Evolutionary conservation across 345 rosid species (phyloP).

Genomic region (Aquilaria yunnanensis): DNA sequence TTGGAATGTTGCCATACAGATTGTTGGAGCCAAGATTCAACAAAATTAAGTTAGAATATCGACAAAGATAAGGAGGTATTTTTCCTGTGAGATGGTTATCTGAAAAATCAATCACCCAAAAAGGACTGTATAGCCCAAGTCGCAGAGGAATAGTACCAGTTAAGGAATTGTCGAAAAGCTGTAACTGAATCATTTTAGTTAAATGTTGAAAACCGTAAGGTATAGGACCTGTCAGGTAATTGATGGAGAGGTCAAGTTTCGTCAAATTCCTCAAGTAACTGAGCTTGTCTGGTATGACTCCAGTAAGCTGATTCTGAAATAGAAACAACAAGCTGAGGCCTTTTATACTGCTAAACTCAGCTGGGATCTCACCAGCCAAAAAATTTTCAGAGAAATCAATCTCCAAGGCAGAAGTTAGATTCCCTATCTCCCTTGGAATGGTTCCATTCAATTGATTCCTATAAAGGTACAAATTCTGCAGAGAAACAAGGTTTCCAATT

Average conservation of each 20-base stretch:
- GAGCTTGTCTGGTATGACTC: conserved; percentile 62
- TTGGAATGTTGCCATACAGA: conserved; percentile 66
- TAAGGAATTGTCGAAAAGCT: conserved; percentile 68
- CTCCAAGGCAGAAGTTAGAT: conserved; percentile 44
- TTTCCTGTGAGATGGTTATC: conserved; percentile 51
- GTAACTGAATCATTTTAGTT: conserved; percentile 46
- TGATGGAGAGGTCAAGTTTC: conserved; percentile 75
- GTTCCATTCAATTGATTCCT: conserved; percentile 64
- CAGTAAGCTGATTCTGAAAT: conserved; percentile 59
- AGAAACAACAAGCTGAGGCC: conserved; percentile 57
- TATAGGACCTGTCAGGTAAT: conserved; percentile 52
- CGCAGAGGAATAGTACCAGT: conserved; percentile 61
- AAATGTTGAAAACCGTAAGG: conserved; percentile 59
- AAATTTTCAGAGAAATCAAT: conserved; percentile 81
- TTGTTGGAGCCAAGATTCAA: conserved; percentile 69
- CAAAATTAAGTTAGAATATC: conserved; percentile 52
- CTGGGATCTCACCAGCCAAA: conserved; percentile 55
- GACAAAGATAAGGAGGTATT: conserved; percentile 68
- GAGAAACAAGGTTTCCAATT: conserved; percentile 41
- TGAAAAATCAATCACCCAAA: conserved; percentile 63
- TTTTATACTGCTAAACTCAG: conserved; percentile 45
- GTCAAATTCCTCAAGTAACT: conserved; percentile 45
- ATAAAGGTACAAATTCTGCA: conserved; percentile 59
- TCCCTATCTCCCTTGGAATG: conserved; percentile 60
- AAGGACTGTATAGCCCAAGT: conserved; percentile 47